Conservation (phyloP, 306 rosid genomes). For the Trifolium dubium region DNA sequence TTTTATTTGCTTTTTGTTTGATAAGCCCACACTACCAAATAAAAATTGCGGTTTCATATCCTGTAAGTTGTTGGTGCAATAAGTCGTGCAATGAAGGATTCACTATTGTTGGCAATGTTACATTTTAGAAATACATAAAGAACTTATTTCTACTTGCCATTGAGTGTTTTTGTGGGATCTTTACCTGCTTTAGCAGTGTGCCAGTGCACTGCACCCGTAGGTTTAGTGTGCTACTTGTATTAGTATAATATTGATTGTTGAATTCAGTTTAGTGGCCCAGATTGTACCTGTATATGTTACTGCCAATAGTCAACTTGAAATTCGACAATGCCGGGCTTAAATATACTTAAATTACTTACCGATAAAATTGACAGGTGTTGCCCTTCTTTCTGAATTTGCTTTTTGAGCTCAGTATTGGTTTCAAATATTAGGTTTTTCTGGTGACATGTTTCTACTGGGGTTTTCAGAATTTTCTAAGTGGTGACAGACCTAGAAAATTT, state of each 20-base stretch:
- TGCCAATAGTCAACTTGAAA: neutral
- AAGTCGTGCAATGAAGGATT: neutral
- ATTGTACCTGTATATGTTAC: neutral
- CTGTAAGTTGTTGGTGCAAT: slow-evolving; percentile 22
- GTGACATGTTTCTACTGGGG: slow-evolving; percentile 1
- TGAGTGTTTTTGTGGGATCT: slow-evolving; percentile 14
- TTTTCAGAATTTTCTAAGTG: slow-evolving; percentile 10
- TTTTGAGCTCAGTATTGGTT: neutral
- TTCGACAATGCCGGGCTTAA: slow-evolving; percentile 8
- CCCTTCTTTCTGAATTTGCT: neutral
- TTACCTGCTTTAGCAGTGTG: neutral
- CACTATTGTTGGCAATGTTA: slow-evolving; percentile 11
- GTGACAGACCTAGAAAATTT: neutral
- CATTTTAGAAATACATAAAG: neutral
- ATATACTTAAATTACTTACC: slow-evolving; percentile 5
- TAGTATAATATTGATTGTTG: slow-evolving; percentile 5
- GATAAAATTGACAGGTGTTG: neutral
- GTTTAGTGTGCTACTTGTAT: slow-evolving; percentile 1
- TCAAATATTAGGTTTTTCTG: neutral
- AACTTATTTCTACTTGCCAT: slow-evolving; percentile 1
- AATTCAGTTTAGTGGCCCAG: slow-evolving; percentile 4
- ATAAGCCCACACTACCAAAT: slow-evolving; percentile 14
- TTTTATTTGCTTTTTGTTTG: slow-evolving; percentile 22
- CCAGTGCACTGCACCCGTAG: neutral
- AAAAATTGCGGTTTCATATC: neutral